Conservation (phyloP, 2,329 filamentous ascomycete genomes). For the Coleophoma cylindrospora region DNA sequence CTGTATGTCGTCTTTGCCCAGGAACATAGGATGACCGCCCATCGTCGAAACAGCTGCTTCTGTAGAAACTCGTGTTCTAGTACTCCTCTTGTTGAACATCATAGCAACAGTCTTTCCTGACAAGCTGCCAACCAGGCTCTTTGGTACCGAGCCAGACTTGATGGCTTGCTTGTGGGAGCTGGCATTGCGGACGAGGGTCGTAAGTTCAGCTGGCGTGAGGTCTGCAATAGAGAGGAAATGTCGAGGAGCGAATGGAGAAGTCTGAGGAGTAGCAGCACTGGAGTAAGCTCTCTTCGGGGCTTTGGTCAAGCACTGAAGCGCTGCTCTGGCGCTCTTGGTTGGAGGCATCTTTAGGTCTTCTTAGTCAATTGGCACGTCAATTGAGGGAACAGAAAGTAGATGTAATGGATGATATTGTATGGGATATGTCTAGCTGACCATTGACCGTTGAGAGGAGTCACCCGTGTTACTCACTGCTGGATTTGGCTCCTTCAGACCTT, state of each 20-base stretch:
- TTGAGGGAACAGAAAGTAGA: not conserved
- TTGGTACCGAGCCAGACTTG: conserved; percentile 62
- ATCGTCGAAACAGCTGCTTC: conserved; percentile 85
- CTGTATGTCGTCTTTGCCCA: conserved; percentile 94
- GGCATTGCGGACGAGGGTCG: conserved; percentile 78
- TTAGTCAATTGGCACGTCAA: conserved; percentile 8
- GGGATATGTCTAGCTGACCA: too few species aligned
- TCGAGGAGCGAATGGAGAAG: conserved; percentile 58
- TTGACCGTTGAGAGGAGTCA: too few species aligned
- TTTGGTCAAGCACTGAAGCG: conserved; percentile 15
- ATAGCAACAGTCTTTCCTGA: conserved; percentile 81
- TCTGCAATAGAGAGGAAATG: conserved; percentile 92
- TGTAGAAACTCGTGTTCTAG: conserved; percentile 87
- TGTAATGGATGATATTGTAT: not conserved
- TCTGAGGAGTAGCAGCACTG: conserved; percentile 11
- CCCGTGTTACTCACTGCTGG: too few species aligned
- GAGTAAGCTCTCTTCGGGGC: conserved; percentile 16
- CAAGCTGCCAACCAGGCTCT: conserved; percentile 56
- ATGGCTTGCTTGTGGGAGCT: conserved; percentile 68
- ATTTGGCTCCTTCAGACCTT: not conserved
- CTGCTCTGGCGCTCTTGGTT: conserved; percentile 17
- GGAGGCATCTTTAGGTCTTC: conserved; percentile 12
- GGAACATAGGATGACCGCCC: conserved; percentile 92
- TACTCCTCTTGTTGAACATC: conserved; percentile 96
- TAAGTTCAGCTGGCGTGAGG: conserved; percentile 73